Conservation (phyloP, 2,329 filamentous ascomycete genomes). For the Trichoderma hamatum region DNA sequence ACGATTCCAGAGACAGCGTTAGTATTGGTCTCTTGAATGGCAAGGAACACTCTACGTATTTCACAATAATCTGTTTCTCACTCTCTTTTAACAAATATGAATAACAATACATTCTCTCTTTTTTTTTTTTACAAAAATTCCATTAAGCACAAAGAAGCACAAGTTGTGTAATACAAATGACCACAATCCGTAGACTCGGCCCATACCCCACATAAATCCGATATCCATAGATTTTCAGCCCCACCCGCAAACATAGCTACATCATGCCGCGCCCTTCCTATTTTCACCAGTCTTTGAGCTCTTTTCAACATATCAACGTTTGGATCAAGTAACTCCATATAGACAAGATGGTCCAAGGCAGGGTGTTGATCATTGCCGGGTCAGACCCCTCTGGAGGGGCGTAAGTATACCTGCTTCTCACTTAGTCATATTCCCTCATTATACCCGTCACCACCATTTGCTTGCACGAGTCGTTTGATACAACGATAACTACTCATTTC, state of each 20-base stretch:
- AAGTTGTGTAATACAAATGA: not conserved
- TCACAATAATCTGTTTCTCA: not conserved
- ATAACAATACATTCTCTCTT: not conserved
- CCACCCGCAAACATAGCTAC: constrained; percentile 9
- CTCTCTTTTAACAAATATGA: not conserved
- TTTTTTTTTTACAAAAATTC: not conserved
- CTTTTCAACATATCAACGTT: not conserved
- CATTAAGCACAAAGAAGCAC: not conserved
- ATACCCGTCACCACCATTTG: not conserved
- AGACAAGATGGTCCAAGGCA: constrained; percentile 44
- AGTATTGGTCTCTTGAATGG: not conserved
- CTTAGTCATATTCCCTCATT: constrained; percentile 12
- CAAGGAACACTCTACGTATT: not conserved
- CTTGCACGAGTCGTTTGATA: not conserved
- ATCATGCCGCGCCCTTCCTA: constrained; percentile 17
- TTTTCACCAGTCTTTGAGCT: not conserved
- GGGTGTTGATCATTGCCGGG: constrained; percentile 81
- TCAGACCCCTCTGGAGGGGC: constrained; percentile 91
- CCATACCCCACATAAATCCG: constrained; percentile 5
- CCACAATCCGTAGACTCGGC: not conserved
- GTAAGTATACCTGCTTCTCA: constrained; percentile 48
- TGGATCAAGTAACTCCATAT: not conserved
- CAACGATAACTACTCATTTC: not conserved
- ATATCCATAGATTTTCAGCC: constrained; percentile 16
- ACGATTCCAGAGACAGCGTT: not conserved